Evolutionary conservation across 345 rosid species (phyloP).

Genomic region (Nasturtium officinale): DNA sequence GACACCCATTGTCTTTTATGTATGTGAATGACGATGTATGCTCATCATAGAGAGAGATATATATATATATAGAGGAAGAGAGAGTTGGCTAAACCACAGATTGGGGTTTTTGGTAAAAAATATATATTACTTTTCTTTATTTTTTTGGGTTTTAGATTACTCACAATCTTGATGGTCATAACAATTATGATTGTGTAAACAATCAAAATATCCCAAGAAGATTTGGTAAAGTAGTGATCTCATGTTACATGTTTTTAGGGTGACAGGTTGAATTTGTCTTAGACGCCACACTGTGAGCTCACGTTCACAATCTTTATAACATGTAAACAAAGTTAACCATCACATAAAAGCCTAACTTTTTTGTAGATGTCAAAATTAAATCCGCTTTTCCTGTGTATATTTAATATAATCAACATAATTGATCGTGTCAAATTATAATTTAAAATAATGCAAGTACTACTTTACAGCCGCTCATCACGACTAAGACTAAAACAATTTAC

Average conservation of each 20-base stretch:
- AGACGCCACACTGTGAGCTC: conserved; percentile 22
- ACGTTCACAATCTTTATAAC: conserved; percentile 31
- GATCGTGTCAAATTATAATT: not conserved
- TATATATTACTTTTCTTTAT: not conserved
- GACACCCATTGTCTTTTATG: conserved; percentile 21
- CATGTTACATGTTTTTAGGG: conserved; percentile 34
- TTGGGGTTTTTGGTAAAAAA: conserved; percentile 22
- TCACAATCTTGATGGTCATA: conserved; percentile 26
- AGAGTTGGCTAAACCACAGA: conserved; percentile 8
- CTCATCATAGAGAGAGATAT: not conserved
- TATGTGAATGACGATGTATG: conserved; percentile 18
- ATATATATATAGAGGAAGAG: conserved; percentile 23
- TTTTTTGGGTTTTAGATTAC: not conserved
- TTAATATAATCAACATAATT: not conserved
- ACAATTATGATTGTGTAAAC: conserved; percentile 32
- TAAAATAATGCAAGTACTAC: too few species aligned
- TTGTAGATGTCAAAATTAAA: conserved; percentile 6
- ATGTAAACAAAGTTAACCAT: conserved; percentile 7
- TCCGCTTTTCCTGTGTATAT: not conserved
- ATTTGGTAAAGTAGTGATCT: conserved; percentile 32
- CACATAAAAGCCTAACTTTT: not conserved
- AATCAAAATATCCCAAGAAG: conserved; percentile 30
- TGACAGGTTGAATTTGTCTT: conserved; percentile 26
- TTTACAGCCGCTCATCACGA: conserved; percentile 7
- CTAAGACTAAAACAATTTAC: not conserved